phyloP scores from a whole-genome alignment of 2,329 filamentous ascomycete genomes.

The Ceratocystis diversiconidia region DNA sequence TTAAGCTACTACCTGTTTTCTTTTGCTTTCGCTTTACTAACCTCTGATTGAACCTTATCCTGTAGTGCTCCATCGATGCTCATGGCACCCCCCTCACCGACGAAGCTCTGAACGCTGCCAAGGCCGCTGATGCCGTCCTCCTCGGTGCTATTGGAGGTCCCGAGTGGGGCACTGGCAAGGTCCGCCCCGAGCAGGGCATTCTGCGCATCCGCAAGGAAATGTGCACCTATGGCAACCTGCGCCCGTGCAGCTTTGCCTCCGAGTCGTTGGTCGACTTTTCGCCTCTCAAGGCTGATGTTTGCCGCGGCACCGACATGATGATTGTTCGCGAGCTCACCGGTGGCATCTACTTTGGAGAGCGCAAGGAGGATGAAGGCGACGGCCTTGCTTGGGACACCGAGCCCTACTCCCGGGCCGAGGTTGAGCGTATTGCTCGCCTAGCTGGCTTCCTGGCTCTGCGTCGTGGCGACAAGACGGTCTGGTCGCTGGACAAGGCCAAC shows the following conservation, averaged over 20 bases:
- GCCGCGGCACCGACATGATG: conserved; percentile 78
- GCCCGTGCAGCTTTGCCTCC: conserved; percentile 90
- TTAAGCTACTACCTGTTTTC: background rate
- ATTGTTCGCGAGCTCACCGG: conserved; percentile 85
- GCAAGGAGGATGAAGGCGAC: conserved; percentile 63
- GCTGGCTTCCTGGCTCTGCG: conserved; percentile 69
- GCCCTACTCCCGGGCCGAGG: conserved; percentile 69
- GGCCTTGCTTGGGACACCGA: conserved; percentile 71
- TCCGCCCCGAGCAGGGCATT: conserved; percentile 86
- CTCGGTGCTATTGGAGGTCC: conserved; percentile 93
- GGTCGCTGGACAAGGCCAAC: conserved; percentile 90
- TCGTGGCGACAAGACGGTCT: conserved; percentile 54
- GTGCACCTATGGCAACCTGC: conserved; percentile 84
- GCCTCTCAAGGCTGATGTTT: conserved; percentile 73
- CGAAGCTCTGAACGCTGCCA: conserved; percentile 67
- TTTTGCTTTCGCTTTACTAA: background rate
- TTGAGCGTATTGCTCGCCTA: conserved; percentile 75
- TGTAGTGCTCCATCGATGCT: conserved; percentile 74
- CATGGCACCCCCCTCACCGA: conserved; percentile 68
- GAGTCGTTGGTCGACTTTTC: conserved; percentile 71
- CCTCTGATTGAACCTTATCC: background rate
- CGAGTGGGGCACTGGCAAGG: conserved; percentile 78
- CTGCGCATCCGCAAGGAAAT: conserved; percentile 86
- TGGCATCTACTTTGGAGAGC: conserved; percentile 89
- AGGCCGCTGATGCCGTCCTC: conserved; percentile 75